Evolutionary conservation across 768 basidiomycete species (phyloP), one percentile per base, ranked within the genome.

Genomic region (Serendipita sp.): DNA sequence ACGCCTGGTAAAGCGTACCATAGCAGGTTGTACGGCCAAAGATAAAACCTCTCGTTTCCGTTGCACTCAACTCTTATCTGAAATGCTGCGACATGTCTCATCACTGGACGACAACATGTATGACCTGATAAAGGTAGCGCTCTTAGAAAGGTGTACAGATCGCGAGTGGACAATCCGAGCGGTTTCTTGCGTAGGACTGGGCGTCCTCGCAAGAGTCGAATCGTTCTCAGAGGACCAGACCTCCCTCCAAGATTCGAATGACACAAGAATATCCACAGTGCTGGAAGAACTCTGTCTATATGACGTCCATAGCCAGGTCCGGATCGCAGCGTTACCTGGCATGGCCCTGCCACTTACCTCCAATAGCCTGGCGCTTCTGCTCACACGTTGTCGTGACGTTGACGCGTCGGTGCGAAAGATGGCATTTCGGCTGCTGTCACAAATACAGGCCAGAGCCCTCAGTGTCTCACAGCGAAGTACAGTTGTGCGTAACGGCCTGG

Each of bases 401-500:
- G 95, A 96, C 67, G 74, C 80, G 0, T 77, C 78, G 43, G 78
- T 88, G 41, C 87, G 95, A 62, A 86, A 84, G 62, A 77, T 85
- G 13, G 79, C 90, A 3, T 58, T 58, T 58, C 53, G 53, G 22
- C 24, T 58, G 30, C 30, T 92, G 3, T 73, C 76, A 34, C 24
- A 70, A 75, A 2, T 79, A 77, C 65, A 65, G 74, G 67, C 11
- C 66, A 67, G 24, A n/a, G 30, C 24, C 30, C 75, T 97, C 42
- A 80, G 79, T 1, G 82, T 89, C 28, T 73, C 79, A 0, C 88
- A 94, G 67, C 77, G 93, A 13, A 87, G 91, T 68, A 74, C 81
- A 26, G 80, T 94, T 50, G 82, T 95, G 1, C 79, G 81, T 20
- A 83, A 88, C 68, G 95, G 95, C 1, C 76, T 97, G 2, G 85